Evolutionary conservation across 352 stramenopile species (phyloP).

Genomic region (Pythium guiyangense): DNA sequence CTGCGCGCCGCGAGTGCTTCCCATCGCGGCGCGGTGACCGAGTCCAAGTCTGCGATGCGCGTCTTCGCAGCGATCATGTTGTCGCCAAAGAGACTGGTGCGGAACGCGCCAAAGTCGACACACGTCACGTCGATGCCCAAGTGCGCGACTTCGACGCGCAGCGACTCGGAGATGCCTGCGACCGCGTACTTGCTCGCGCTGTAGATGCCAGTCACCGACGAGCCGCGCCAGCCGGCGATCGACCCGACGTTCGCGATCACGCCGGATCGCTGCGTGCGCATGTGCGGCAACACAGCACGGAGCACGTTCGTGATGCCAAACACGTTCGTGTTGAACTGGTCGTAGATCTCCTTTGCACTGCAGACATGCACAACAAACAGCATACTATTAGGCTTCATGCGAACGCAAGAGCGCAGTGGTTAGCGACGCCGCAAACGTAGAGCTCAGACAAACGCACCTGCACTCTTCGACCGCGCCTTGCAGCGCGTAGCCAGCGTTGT

Average conservation of each 20-base stretch:
- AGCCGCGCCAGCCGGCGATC: slow-evolving; percentile 13
- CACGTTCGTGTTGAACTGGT: slow-evolving; percentile 28
- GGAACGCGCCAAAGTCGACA: slow-evolving; percentile 42
- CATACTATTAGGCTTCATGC: no score
- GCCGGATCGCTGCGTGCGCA: slow-evolving; percentile 23
- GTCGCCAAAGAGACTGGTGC: slow-evolving; percentile 27
- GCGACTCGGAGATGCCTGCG: slow-evolving; percentile 19
- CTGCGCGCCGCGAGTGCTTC: slow-evolving; percentile 7
- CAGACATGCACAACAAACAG: background rate
- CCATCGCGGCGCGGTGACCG: slow-evolving; percentile 7
- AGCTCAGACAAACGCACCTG: slow-evolving; percentile 3
- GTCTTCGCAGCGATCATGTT: slow-evolving; percentile 13
- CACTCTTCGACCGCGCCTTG: slow-evolving; percentile 44
- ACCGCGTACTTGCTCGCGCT: slow-evolving; percentile 24
- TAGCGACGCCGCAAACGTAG: no score
- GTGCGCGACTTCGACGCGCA: slow-evolving; percentile 19
- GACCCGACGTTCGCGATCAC: slow-evolving; percentile 30
- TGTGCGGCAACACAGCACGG: slow-evolving; percentile 23
- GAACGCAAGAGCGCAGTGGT: no score
- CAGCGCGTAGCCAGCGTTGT: slow-evolving; percentile 42
- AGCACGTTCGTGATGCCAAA: slow-evolving; percentile 21
- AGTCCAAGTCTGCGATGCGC: slow-evolving; percentile 13
- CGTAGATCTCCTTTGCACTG: slow-evolving; percentile 16
- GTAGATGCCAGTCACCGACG: slow-evolving; percentile 19
- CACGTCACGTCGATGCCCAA: slow-evolving; percentile 34